Base-by-base conservation (phyloP, 352 stramenopile species). In the Phytophthora constricta region DNA sequence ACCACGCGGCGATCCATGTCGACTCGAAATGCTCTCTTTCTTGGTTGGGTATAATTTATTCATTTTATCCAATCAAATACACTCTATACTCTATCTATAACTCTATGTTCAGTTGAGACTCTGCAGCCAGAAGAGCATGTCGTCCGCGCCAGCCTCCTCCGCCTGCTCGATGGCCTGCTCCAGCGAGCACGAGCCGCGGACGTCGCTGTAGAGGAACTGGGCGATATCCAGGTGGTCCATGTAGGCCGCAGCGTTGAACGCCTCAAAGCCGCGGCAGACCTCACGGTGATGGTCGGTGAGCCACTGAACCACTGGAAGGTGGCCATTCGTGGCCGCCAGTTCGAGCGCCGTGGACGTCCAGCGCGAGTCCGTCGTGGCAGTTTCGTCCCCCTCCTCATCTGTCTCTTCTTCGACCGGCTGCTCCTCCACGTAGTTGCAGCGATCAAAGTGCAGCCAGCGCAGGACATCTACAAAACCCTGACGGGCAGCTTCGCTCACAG, bases 141-240 rank as follows among this genome's bases (percentile, higher is more conserved):
- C 80, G 20, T 89, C 80, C 0, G 83, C 83, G n/a, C 79, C 75
- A 45, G 78, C 83, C 59, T 91, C 83, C 27, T 89, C 62, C 0
- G 83, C 83, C 52, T 91, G 83, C 46, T 90, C 83, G 11, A 89
- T 43, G 26, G 79, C 83, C 61, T 89, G 80, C 57, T 76, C 53
- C 23, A 91, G 58, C 5, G 68, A 76, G 62, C 83, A 91, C 54
- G 65, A 84, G 9, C 65, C 52, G 41, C 77, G 80, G 23, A 84
- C 60, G 34, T 80, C 52, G 9, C 62, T 39, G 60, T 85, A 79
- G 5, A 91, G 68, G 26, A 85, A 86, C 55, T 79, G 79, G 19
- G 60, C 77, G 41, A 91, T 62, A 41, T 84, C 79, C 22, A 90
- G 19, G 59, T 91, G 80, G 58, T 91, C 83, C 83, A 91, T 91